These are phyloP conservation scores for Hemerocallis citrina DNA, from an alignment of 106 monocot species.

Conservation along the genomic window DNA sequence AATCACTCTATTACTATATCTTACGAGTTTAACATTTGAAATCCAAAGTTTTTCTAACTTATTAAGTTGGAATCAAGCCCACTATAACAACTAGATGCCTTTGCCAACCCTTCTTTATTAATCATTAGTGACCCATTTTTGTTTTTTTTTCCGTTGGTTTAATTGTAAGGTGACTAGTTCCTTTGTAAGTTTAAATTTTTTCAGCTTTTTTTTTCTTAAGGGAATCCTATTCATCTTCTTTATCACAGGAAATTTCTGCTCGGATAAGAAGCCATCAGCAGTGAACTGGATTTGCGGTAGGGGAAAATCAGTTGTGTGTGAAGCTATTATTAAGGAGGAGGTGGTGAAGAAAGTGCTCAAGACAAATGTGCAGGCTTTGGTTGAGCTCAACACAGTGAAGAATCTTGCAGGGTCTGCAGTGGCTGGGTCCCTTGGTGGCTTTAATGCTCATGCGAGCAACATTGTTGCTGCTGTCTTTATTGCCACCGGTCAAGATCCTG, in stretches of 20 bases:
- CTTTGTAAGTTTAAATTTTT: no score
- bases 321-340: slow-evolving; percentile 62
- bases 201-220: no score
- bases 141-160: no score
- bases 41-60: no score
- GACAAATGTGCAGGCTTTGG: slow-evolving; percentile 43
- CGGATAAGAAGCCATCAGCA: slow-evolving; percentile 89
- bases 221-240: background rate
- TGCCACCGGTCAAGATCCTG: slow-evolving; percentile 72
- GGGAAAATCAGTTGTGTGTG: slow-evolving; percentile 92
- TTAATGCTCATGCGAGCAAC: slow-evolving; percentile 75
- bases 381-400: slow-evolving; percentile 56
- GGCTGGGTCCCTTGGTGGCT: slow-evolving; percentile 61
- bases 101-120: no score
- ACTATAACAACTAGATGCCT: no score
- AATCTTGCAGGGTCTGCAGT: slow-evolving; percentile 64
- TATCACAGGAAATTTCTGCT: slow-evolving; percentile 72
- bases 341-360: slow-evolving; percentile 56
- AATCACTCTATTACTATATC: no score
- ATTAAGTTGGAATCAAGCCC: no score
- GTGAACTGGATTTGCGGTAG: slow-evolving; percentile 96
- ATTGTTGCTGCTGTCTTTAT: slow-evolving; percentile 58
- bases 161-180: no score
- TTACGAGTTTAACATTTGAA: no score
- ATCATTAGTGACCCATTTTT: no score